phyloP scores from a whole-genome alignment of 306 rosid species.

The Luffa acutangula region DNA sequence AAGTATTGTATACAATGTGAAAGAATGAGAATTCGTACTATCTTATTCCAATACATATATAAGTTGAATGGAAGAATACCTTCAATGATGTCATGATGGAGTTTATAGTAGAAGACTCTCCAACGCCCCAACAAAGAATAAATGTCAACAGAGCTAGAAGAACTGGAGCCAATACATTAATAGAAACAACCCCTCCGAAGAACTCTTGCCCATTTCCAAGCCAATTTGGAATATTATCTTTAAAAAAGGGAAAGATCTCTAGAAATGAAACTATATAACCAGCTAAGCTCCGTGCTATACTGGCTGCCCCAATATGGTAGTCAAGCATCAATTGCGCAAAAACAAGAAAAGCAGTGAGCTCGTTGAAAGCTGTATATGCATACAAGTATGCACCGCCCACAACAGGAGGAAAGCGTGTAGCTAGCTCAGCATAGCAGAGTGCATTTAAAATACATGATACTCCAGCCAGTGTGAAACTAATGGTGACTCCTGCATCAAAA shows the following conservation, averaged over 20 bases:
- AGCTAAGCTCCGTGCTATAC: constrained; percentile 93
- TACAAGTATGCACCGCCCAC: constrained; percentile 95
- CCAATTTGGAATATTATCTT: constrained; percentile 73
- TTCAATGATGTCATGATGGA: constrained; percentile 75
- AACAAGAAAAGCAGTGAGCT: constrained; percentile 92
- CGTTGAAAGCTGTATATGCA: constrained; percentile 85
- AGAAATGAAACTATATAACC: constrained; percentile 59
- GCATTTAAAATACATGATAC: constrained; percentile 85
- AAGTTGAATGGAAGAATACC: constrained; percentile 32
- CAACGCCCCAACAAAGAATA: constrained; percentile 72
- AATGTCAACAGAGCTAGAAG: constrained; percentile 61
- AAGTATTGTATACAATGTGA: neutral
- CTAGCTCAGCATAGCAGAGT: constrained; percentile 86
- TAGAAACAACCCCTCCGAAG: constrained; percentile 63
- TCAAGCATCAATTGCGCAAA: constrained; percentile 87
- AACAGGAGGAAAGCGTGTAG: constrained; percentile 85
- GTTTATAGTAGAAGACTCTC: constrained; percentile 71
- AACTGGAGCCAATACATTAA: constrained; percentile 80
- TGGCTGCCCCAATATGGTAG: constrained; percentile 96
- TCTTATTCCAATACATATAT: neutral
- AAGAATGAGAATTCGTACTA: neutral
- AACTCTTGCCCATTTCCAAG: constrained; percentile 75
- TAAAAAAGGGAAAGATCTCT: constrained; percentile 70
- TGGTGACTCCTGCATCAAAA: constrained; percentile 67
- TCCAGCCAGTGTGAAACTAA: constrained; percentile 79